A percentile compares a stretch with the other conserved stretches of the same genome.
phyloP scores from a whole-genome alignment of 208 protist genomes.

The Wallacemonas sp. region DNA sequence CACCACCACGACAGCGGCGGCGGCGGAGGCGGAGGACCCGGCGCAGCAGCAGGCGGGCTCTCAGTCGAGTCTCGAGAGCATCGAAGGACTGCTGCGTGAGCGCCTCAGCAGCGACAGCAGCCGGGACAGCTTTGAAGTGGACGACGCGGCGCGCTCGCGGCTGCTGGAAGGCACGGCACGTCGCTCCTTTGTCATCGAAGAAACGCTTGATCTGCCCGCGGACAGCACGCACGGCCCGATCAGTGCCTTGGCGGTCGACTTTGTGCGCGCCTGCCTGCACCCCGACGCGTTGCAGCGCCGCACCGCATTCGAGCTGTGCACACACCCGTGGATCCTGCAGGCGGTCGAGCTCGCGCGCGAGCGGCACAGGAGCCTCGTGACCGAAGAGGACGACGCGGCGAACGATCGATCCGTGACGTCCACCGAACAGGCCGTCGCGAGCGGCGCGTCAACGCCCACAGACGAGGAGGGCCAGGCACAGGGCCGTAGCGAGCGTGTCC shows the following conservation, averaged over 20 bases:
- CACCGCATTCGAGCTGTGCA: slow-evolving; percentile 52
- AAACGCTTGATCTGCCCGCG: slow-evolving; percentile 9
- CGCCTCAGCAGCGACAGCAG: neutral
- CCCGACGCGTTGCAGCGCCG: slow-evolving; percentile 42
- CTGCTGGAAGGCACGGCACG: neutral
- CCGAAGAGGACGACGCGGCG: neutral
- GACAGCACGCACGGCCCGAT: slow-evolving; percentile 18
- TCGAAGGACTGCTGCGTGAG: slow-evolving; percentile 6
- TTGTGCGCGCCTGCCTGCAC: slow-evolving; percentile 48
- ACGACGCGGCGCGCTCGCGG: neutral
- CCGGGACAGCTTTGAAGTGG: neutral
- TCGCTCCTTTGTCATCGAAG: neutral
- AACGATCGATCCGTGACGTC: neutral
- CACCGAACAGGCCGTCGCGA: too few species aligned
- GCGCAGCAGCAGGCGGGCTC: neutral
- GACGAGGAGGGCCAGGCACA: too few species aligned
- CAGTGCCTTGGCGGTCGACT: slow-evolving; percentile 53
- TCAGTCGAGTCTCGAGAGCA: neutral
- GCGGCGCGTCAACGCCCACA: too few species aligned
- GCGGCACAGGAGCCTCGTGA: neutral
- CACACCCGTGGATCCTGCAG: slow-evolving; percentile 57
- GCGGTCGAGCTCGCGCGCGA: neutral
- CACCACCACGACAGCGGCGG: too few species aligned
- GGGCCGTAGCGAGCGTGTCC: too few species aligned
- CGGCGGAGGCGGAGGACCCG: too few species aligned